A percentile compares a stretch with the other conserved stretches of the same genome.
Conservation (phyloP, 306 rosid genomes). For the Quercus cerris region DNA sequence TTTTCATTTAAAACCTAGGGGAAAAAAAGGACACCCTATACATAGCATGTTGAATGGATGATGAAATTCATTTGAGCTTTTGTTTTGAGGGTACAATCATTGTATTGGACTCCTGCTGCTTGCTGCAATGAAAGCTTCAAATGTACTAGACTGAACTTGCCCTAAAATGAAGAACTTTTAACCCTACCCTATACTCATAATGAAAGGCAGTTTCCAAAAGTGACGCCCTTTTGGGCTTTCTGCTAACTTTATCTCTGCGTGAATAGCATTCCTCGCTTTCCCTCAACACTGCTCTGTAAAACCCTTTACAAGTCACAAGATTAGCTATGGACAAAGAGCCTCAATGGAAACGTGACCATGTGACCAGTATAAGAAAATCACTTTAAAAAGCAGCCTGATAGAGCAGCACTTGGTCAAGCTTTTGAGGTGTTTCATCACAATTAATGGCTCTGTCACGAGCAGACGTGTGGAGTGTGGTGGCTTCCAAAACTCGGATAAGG, state of each 20-base stretch:
- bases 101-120: not conserved
- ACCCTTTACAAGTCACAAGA: not conserved
- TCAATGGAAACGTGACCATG: slow-evolving; percentile 23
- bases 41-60: too few relatives aligned
- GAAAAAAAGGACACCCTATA: too few relatives aligned
- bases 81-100: not conserved
- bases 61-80: not conserved
- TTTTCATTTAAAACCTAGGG: too few relatives aligned
- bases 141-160: slow-evolving; percentile 10
- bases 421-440: slow-evolving; percentile 12
- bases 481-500: too few relatives aligned
- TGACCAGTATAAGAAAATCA: slow-evolving; percentile 1
- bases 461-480: slow-evolving; percentile 12
- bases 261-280: not conserved
- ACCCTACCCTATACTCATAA: slow-evolving; percentile 7
- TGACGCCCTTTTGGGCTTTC: slow-evolving; percentile 30
- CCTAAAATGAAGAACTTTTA: slow-evolving; percentile 13
- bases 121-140: not conserved
- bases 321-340: not conserved
- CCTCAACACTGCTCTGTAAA: not conserved
- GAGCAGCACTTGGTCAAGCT: slow-evolving; percentile 43
- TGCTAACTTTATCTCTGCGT: slow-evolving; percentile 28
- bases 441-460: slow-evolving; percentile 14
- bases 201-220: slow-evolving; percentile 30
- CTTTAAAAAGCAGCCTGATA: slow-evolving; percentile 12